Percentiles rank a stretch among this genome's conserved stretches.
phyloP scores from a whole-genome alignment of 495 filamentous ascomycete genomes.

The Polyplosphaeria fusca region DNA sequence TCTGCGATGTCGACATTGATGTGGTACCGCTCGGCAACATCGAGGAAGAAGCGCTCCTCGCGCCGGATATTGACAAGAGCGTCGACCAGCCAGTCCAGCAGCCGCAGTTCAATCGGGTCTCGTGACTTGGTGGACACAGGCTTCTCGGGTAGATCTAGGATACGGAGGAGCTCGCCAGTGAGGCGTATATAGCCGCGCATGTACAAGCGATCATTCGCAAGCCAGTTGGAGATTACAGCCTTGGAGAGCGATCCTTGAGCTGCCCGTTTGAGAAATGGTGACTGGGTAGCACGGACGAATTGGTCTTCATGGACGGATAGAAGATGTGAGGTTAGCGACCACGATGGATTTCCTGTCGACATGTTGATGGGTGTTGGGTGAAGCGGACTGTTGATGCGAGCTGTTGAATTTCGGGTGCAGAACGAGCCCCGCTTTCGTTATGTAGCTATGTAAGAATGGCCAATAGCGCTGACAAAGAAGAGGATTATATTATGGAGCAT shows the following conservation, averaged over 20 bases:
- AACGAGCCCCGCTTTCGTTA: not conserved
- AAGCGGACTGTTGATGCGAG: not conserved
- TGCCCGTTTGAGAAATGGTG: slow-evolving; percentile 12
- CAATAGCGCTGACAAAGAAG: too few relatives aligned
- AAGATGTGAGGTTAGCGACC: slow-evolving; percentile 17
- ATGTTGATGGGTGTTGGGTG: not conserved
- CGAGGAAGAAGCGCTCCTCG: slow-evolving; percentile 16
- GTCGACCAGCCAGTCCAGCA: slow-evolving; percentile 23
- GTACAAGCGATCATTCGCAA: slow-evolving; percentile 20
- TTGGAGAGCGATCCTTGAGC: slow-evolving; percentile 7
- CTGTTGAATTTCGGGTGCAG: not conserved
- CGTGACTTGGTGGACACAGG: not conserved
- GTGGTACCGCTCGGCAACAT: slow-evolving; percentile 14
- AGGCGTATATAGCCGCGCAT: slow-evolving; percentile 25
- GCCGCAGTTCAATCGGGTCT: not conserved
- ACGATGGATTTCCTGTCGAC: not conserved
- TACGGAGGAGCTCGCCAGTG: slow-evolving; percentile 5
- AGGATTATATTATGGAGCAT: too few relatives aligned
- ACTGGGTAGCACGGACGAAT: slow-evolving; percentile 15
- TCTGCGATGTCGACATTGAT: slow-evolving; percentile 11
- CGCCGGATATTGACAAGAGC: slow-evolving; percentile 20
- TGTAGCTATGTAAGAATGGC: too few relatives aligned
- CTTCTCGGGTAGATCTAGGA: slow-evolving; percentile 5
- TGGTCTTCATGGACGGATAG: not conserved
- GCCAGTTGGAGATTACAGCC: slow-evolving; percentile 9